Percentiles rank a stretch among this genome's conserved stretches.
Evolutionary conservation across 345 rosid genomes (phyloP).

Genomic region (Boechera stricta): DNA sequence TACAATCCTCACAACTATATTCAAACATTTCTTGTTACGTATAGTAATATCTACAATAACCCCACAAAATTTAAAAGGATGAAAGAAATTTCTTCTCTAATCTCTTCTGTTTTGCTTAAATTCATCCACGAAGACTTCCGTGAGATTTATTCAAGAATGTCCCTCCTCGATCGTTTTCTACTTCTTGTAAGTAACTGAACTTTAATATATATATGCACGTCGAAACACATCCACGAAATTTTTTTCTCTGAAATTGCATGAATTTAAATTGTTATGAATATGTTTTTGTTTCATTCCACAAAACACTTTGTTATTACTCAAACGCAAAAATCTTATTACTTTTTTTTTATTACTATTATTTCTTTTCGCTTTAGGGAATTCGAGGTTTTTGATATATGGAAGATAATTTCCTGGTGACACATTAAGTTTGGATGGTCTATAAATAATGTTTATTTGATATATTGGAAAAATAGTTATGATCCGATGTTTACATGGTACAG

Average conservation of each 20-base stretch:
- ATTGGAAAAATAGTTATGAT: background rate
- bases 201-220: background rate
- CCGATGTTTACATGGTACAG: constrained; percentile 34
- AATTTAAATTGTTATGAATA: background rate
- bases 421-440: background rate
- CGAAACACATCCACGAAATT: background rate
- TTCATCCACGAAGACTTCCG: constrained; percentile 55
- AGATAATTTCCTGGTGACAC: no score
- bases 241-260: background rate
- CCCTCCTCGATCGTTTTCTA: constrained; percentile 49
- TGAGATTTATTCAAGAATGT: constrained; percentile 49
- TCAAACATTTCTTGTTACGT: background rate
- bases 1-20: background rate
- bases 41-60: background rate
- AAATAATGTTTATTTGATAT: background rate
- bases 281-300: background rate
- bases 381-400: no score
- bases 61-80: background rate
- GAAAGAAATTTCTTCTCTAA: constrained; percentile 25
- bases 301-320: background rate
- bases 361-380: no score
- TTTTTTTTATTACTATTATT: no score
- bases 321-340: no score
- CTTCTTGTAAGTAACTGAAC: constrained; percentile 49
- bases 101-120: constrained; percentile 18